Percentiles rank a stretch among this genome's conserved stretches.
phyloP scores from a whole-genome alignment of 2,329 filamentous ascomycete genomes.

The Cytospora paraplurivora region DNA sequence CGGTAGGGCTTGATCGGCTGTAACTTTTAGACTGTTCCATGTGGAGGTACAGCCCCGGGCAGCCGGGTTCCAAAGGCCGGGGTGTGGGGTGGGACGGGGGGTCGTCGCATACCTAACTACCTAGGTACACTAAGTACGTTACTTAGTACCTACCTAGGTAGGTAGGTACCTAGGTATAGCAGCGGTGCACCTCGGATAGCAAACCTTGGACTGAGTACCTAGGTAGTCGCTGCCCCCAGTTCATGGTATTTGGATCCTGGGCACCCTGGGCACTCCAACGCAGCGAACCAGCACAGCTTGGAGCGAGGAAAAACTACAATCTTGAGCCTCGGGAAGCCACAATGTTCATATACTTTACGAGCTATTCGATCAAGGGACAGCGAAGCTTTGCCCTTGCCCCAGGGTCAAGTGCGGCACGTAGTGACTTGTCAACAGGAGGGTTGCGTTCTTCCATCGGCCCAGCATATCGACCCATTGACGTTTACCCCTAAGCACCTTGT shows the following conservation, averaged over 20 bases:
- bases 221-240: not conserved
- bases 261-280: not conserved
- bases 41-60: not conserved
- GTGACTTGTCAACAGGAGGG: not conserved
- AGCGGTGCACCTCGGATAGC: too few species aligned
- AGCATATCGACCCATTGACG: not conserved
- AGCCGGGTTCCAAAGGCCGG: not conserved
- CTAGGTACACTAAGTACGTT: too few species aligned
- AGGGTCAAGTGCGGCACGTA: slow-evolving; percentile 1
- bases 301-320: not conserved
- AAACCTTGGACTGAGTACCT: too few species aligned
- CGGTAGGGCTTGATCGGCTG: not conserved
- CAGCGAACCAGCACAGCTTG: not conserved
- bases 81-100: not conserved
- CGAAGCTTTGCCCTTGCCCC: not conserved
- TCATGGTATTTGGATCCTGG: not conserved
- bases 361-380: not conserved
- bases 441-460: not conserved
- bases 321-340: not conserved
- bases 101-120: too few species aligned
- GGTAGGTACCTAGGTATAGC: too few species aligned
- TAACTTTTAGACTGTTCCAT: not conserved
- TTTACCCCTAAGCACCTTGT: slow-evolving; percentile 40
- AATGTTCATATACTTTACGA: slow-evolving; percentile 8
- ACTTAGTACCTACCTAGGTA: too few species aligned